Evolutionary conservation across 2,329 filamentous ascomycete species (phyloP).

Genomic region (Aspergillus candidus): DNA sequence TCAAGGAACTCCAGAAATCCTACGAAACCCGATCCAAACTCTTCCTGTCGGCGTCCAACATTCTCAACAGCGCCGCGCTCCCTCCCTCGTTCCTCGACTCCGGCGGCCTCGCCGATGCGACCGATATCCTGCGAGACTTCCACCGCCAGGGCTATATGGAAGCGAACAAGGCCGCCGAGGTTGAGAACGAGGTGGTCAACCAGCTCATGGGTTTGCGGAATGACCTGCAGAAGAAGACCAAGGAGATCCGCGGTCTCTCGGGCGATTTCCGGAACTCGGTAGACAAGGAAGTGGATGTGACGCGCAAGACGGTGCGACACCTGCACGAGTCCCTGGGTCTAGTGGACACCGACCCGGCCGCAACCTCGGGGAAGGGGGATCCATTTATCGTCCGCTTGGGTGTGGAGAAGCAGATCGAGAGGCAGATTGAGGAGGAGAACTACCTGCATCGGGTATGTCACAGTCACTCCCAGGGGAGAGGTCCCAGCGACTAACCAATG

Average conservation of each 20-base stretch:
- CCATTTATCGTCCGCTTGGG: conserved; percentile 80
- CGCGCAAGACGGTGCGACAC: conserved; percentile 68
- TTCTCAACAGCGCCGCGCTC: conserved; percentile 71
- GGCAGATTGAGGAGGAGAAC: conserved; percentile 93
- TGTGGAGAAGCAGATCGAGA: conserved; percentile 85
- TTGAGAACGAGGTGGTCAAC: conserved; percentile 84
- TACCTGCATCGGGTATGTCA: conserved; percentile 79
- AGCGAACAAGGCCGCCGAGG: conserved; percentile 80
- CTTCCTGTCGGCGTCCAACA: conserved; percentile 72
- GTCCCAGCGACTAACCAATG: conserved; percentile 15
- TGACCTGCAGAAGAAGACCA: conserved; percentile 92
- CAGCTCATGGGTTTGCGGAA: conserved; percentile 78
- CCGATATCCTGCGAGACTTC: conserved; percentile 71
- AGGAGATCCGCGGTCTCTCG: conserved; percentile 90
- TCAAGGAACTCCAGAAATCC: conserved; percentile 81
- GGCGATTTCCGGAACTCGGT: conserved; percentile 97
- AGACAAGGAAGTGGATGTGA: conserved; percentile 86
- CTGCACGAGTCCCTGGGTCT: conserved; percentile 78
- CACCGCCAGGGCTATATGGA: conserved; percentile 75
- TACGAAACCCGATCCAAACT: conserved; percentile 83
- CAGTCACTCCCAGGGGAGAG: not conserved
- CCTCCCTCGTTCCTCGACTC: conserved; percentile 71
- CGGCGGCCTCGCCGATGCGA: conserved; percentile 81
- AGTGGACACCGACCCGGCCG: conserved; percentile 68
- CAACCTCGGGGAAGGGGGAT: conserved; percentile 78